Evolutionary conservation across 306 rosid species (phyloP).

Genomic region (Cajanus cajan): DNA sequence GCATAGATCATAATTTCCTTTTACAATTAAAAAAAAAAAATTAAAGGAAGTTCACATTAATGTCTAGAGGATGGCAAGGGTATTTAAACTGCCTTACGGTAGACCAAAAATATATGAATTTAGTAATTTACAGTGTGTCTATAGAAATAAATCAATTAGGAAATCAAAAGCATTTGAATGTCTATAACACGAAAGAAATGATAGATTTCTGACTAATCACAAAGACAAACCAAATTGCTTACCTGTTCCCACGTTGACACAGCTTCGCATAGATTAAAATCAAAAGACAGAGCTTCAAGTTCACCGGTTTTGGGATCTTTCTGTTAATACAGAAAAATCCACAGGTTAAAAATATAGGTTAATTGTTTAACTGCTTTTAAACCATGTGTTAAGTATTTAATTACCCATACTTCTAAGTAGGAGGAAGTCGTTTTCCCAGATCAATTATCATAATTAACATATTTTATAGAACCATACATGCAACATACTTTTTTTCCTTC

Average conservation of each 20-base stretch:
- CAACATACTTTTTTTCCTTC: not conserved
- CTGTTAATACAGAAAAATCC: slow-evolving; percentile 51
- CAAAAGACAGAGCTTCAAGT: slow-evolving; percentile 82
- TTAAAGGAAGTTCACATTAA: slow-evolving; percentile 7
- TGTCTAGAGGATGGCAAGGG: not conserved
- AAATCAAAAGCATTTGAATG: slow-evolving; percentile 14
- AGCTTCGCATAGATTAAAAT: slow-evolving; percentile 90
- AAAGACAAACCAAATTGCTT: slow-evolving; percentile 21
- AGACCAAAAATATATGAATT: not conserved
- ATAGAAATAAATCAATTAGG: slow-evolving; percentile 9
- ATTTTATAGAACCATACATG: slow-evolving; percentile 8
- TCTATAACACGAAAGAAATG: not conserved
- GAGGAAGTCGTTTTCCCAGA: not conserved
- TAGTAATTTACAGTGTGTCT: slow-evolving; percentile 7
- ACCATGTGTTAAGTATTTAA: not conserved
- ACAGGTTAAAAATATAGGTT: slow-evolving; percentile 17
- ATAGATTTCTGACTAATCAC: slow-evolving; percentile 1
- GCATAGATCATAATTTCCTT: slow-evolving; percentile 31
- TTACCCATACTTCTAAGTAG: not conserved
- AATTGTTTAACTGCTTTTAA: slow-evolving; percentile 1
- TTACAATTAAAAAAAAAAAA: not conserved
- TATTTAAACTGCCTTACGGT: not conserved
- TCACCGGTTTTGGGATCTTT: slow-evolving; percentile 88
- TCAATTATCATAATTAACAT: slow-evolving; percentile 13
- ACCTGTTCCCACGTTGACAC: slow-evolving; percentile 99